phyloP scores from a whole-genome alignment of 148 eudicot species.

The Rhododendron griersonianum region DNA sequence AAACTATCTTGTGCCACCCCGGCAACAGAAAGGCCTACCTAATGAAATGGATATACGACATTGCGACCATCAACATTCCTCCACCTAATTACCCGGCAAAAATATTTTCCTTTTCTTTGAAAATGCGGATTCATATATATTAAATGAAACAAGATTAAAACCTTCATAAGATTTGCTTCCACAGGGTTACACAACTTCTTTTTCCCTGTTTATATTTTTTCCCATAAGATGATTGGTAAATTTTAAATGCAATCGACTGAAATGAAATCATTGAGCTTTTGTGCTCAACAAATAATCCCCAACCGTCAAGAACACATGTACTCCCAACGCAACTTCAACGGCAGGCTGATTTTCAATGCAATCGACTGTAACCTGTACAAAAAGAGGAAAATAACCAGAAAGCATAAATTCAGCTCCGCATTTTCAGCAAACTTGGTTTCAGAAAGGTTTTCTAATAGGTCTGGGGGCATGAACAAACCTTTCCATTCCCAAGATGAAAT shows the following conservation, averaged over 20 bases:
- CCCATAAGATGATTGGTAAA: neutral
- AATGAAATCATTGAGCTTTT: slow-evolving; percentile 13
- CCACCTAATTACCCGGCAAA: neutral
- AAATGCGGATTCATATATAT: neutral
- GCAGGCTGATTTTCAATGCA: slow-evolving; percentile 62
- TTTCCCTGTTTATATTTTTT: neutral
- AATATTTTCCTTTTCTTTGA: neutral
- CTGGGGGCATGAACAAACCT: slow-evolving; percentile 31
- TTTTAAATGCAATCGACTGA: neutral
- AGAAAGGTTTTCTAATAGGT: neutral
- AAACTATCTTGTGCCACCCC: neutral
- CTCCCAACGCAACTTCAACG: slow-evolving; percentile 46
- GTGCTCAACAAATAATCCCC: slow-evolving; percentile 56
- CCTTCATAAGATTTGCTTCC: neutral
- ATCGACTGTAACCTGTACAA: slow-evolving; percentile 48
- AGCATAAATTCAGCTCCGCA: neutral
- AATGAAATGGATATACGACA: neutral
- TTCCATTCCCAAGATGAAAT: slow-evolving; percentile 68
- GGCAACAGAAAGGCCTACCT: neutral
- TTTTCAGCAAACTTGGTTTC: neutral
- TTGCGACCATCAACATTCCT: neutral
- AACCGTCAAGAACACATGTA: slow-evolving; percentile 65
- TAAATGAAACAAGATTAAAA: neutral
- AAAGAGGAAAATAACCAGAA: neutral
- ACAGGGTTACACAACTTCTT: neutral